phyloP scores from a whole-genome alignment of 2,329 filamentous ascomycete genomes.

The Fusarium paranaense region DNA sequence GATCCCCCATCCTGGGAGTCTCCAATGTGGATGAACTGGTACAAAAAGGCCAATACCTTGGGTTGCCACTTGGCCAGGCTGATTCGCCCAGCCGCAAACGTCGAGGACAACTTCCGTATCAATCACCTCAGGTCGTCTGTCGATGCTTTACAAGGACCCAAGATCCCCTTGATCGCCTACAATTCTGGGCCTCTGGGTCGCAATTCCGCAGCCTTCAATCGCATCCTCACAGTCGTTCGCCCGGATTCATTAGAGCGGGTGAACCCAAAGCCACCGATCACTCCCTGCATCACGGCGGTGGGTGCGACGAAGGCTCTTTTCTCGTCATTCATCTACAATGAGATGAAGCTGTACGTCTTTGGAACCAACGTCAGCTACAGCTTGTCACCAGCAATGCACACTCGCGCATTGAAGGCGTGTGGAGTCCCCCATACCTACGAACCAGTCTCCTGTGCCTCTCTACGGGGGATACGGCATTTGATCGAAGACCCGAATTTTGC shows the following conservation, averaged over 20 bases:
- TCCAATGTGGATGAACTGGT: slow-evolving; percentile 65
- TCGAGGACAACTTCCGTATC: slow-evolving; percentile 74
- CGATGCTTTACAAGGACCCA: slow-evolving; percentile 52
- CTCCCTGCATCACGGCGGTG: slow-evolving; percentile 64
- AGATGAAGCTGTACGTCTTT: slow-evolving; percentile 79
- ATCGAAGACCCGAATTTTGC: slow-evolving; percentile 76
- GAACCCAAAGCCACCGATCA: slow-evolving; percentile 39
- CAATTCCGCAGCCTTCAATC: slow-evolving; percentile 75
- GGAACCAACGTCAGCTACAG: slow-evolving; percentile 80
- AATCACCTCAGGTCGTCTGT: slow-evolving; percentile 65
- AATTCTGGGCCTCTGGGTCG: slow-evolving; percentile 73
- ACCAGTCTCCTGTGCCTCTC: slow-evolving; percentile 70
- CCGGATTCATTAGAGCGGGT: slow-evolving; percentile 51
- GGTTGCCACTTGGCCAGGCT: slow-evolving; percentile 74
- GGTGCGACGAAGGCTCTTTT: slow-evolving; percentile 75
- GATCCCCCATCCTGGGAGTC: slow-evolving; percentile 67
- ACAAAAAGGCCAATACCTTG: slow-evolving; percentile 66
- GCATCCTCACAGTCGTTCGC: slow-evolving; percentile 69
- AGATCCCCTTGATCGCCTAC: slow-evolving; percentile 70
- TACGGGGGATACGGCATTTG: slow-evolving; percentile 73
- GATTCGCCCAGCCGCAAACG: slow-evolving; percentile 64
- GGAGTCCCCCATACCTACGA: slow-evolving; percentile 77
- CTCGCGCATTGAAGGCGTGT: slow-evolving; percentile 73
- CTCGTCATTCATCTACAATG: slow-evolving; percentile 73
- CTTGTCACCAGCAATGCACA: slow-evolving; percentile 83